A percentile compares a stretch with the other conserved stretches of the same genome.
These are phyloP conservation scores for Cytidiella melzeri DNA, from an alignment of 768 basidiomycete genomes.

Conservation along the genomic window DNA sequence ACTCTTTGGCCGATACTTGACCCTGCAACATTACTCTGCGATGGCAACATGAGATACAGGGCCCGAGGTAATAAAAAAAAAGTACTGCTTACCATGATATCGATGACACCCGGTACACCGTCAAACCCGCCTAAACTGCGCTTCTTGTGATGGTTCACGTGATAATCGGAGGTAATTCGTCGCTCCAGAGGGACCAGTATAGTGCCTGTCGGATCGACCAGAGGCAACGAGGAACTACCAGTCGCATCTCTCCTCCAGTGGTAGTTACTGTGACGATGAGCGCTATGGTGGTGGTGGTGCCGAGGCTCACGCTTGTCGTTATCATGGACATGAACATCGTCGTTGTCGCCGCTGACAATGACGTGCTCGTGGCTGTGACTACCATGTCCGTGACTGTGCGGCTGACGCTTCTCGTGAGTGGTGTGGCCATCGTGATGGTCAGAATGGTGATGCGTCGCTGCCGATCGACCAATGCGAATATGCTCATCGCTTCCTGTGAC, in stretches of 20 bases:
- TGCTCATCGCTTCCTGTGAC: constrained; percentile 19
- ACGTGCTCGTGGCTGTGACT: constrained; percentile 17
- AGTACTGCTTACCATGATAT: constrained; percentile 39
- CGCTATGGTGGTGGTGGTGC: constrained; percentile 1
- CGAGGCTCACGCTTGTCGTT: constrained; percentile 5
- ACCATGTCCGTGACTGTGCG: constrained; percentile 14
- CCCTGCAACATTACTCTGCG: constrained; percentile 30
- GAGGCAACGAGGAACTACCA: not conserved
- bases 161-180: not conserved
- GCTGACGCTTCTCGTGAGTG: constrained; percentile 1
- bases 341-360: constrained; percentile 17
- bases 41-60: not conserved
- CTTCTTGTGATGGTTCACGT: not conserved
- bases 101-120: constrained; percentile 37
- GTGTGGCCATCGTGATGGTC: constrained; percentile 6
- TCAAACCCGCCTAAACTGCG: constrained; percentile 7
- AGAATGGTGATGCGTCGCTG: constrained; percentile 6
- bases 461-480: constrained; percentile 12
- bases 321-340: constrained; percentile 17
- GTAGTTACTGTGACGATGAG: no score
- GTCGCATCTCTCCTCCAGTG: constrained; percentile 1
- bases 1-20: constrained; percentile 29
- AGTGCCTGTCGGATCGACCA: constrained; percentile 1
- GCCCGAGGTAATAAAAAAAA: not conserved
- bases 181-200: constrained; percentile 1